A percentile compares a stretch with the other conserved stretches of the same genome.
Evolutionary conservation across 2,329 filamentous ascomycete species (phyloP).

Genomic region (Trichoderma sp.): DNA sequence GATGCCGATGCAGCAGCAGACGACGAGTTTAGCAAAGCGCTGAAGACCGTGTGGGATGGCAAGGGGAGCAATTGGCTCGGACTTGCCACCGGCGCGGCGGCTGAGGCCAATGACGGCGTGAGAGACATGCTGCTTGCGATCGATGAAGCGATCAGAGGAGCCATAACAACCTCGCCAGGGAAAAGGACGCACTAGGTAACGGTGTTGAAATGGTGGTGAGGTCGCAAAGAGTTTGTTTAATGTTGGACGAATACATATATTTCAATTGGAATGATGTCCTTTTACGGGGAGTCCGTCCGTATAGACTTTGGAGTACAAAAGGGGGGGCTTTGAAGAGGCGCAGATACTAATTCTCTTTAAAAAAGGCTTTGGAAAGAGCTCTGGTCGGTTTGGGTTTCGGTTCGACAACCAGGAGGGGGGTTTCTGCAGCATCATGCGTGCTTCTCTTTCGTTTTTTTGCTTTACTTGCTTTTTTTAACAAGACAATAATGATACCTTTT

Average conservation of each 20-base stretch:
- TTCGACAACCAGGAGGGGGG: background rate
- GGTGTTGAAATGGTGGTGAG: background rate
- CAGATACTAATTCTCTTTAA: background rate
- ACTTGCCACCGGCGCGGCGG: conserved; percentile 53
- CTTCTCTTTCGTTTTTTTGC: background rate
- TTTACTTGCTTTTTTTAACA: background rate
- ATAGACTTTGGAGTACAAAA: conserved; percentile 8
- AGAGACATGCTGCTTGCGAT: conserved; percentile 53
- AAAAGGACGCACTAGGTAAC: background rate
- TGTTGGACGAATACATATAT: background rate
- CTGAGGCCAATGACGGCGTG: conserved; percentile 44
- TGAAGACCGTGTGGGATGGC: conserved; percentile 52
- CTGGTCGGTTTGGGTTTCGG: conserved; percentile 3
- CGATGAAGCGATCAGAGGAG: conserved; percentile 51
- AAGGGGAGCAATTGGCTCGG: conserved; percentile 53
- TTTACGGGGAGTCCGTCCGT: background rate
- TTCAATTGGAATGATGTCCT: background rate
- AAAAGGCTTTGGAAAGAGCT: background rate
- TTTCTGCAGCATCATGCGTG: background rate
- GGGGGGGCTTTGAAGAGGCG: background rate
- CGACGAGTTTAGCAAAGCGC: conserved; percentile 45
- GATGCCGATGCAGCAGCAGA: conserved; percentile 33
- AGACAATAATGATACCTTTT: conserved; percentile 39
- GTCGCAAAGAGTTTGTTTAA: background rate
- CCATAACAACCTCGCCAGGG: conserved; percentile 28